Percentiles rank a stretch among this genome's conserved stretches.
These are phyloP conservation scores for Fusarium setosum DNA, from an alignment of 2,329 filamentous ascomycete species.

Conservation along the genomic window DNA sequence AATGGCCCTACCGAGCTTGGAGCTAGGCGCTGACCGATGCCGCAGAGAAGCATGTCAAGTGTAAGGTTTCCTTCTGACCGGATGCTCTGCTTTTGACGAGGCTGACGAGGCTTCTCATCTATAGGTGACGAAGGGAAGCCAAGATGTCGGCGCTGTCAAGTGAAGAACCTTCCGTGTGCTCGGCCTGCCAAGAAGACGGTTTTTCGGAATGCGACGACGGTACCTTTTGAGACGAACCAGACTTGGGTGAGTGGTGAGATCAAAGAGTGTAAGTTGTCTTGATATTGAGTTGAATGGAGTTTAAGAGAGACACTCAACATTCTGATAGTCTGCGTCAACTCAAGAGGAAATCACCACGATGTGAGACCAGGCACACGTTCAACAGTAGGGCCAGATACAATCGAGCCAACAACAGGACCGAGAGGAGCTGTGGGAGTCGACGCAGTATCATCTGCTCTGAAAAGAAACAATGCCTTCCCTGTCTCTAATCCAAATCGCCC, in stretches of 20 bases:
- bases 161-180: slow-evolving; percentile 48
- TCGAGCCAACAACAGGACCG: neutral
- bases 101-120: neutral
- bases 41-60: slow-evolving; percentile 51
- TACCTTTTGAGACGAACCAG: slow-evolving; percentile 49
- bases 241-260: slow-evolving; percentile 51
- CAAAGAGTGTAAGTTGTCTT: slow-evolving; percentile 46
- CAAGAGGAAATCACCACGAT: slow-evolving; percentile 10
- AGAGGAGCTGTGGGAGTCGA: neutral
- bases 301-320: neutral
- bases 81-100: neutral
- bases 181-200: slow-evolving; percentile 50
- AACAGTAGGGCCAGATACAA: neutral
- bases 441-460: neutral
- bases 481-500: neutral
- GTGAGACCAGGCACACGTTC: neutral
- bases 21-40: slow-evolving; percentile 17
- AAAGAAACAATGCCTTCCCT: neutral
- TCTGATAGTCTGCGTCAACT: slow-evolving; percentile 14
- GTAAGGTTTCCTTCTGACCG: slow-evolving; percentile 32
- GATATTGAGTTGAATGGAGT: accelerated
- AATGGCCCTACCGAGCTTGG: no score
- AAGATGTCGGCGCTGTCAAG: slow-evolving; percentile 48
- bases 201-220: slow-evolving; percentile 50
- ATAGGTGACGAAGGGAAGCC: slow-evolving; percentile 53